These are phyloP conservation scores for Prunus dulcis DNA, from an alignment of 306 rosid species.

Conservation along the genomic window DNA sequence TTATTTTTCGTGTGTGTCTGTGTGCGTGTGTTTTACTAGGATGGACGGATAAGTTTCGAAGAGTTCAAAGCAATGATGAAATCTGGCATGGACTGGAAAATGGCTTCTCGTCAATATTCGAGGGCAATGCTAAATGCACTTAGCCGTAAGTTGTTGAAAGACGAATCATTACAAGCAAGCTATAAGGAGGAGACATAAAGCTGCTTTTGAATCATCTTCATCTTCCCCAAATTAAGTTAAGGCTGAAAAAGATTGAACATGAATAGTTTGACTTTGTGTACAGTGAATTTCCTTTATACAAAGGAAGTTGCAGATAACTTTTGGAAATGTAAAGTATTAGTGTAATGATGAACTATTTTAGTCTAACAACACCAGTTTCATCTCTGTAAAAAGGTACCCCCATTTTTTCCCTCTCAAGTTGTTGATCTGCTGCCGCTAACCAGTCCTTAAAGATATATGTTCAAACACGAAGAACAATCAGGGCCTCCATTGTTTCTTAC, in stretches of 20 bases:
- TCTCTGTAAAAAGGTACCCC: too few relatives aligned
- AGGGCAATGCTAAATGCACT: slow-evolving; percentile 75
- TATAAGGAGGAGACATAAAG: slow-evolving; percentile 1
- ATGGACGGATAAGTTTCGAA: slow-evolving; percentile 74
- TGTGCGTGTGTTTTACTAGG: slow-evolving; percentile 35
- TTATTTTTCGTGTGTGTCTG: not conserved
- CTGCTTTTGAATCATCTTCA: slow-evolving; percentile 1
- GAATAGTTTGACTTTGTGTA: slow-evolving; percentile 29
- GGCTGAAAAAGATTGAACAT: not conserved
- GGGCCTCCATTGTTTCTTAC: too few relatives aligned
- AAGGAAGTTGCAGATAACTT: slow-evolving; percentile 16
- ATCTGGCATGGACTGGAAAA: slow-evolving; percentile 87
- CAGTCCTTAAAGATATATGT: too few relatives aligned
- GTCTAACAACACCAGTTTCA: too few relatives aligned
- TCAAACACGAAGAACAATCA: too few relatives aligned
- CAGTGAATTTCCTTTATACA: slow-evolving; percentile 12
- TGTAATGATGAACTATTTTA: not conserved
- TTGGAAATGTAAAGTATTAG: not conserved
- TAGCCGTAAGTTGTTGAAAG: slow-evolving; percentile 72
- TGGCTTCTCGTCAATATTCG: slow-evolving; percentile 91
- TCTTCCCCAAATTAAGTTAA: slow-evolving; percentile 5
- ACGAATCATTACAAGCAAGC: slow-evolving; percentile 35
- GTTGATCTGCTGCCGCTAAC: too few relatives aligned
- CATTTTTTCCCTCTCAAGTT: too few relatives aligned
- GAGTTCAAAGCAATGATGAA: slow-evolving; percentile 92